Evolutionary conservation across 2,329 filamentous ascomycete species (phyloP).

Genomic region (Colletotrichum limetticola): DNA sequence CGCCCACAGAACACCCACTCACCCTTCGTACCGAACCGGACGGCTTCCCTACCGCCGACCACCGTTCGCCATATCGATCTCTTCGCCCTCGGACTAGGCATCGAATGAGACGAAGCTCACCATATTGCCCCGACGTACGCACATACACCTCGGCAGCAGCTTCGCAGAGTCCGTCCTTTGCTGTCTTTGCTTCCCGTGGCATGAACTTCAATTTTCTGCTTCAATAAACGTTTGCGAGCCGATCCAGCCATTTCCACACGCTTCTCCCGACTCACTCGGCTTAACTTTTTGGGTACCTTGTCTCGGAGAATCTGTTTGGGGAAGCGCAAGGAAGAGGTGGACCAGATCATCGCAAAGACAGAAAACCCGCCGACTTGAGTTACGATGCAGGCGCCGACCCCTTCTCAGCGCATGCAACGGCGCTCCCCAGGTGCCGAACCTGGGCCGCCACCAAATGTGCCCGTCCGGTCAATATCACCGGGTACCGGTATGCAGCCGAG

Average conservation of each 20-base stretch:
- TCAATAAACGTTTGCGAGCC: constrained; percentile 7
- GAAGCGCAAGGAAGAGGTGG: constrained; percentile 23
- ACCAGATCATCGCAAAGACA: neutral
- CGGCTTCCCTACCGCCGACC: constrained; percentile 15
- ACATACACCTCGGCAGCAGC: neutral
- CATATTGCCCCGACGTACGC: neutral
- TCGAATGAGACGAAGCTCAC: constrained; percentile 6
- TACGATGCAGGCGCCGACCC: constrained; percentile 62
- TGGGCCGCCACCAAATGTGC: constrained; percentile 66
- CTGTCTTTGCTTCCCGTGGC: neutral
- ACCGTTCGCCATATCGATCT: neutral
- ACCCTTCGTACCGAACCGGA: constrained; percentile 9
- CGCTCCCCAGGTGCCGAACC: constrained; percentile 72
- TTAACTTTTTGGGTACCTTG: constrained; percentile 13
- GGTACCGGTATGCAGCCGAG: constrained; percentile 67
- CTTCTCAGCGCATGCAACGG: constrained; percentile 67
- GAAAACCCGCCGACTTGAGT: neutral
- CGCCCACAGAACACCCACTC: neutral
- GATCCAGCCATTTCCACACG: neutral
- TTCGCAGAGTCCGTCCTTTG: neutral
- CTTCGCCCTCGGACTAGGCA: constrained; percentile 8
- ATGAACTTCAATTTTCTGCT: constrained; percentile 5
- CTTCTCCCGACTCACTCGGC: neutral
- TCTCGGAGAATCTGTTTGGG: neutral
- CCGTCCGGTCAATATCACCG: constrained; percentile 70